Percentiles rank a stretch among this genome's conserved stretches.
These are phyloP conservation scores for Carpinus fangiana DNA, from an alignment of 306 rosid genomes.

Conservation along the genomic window DNA sequence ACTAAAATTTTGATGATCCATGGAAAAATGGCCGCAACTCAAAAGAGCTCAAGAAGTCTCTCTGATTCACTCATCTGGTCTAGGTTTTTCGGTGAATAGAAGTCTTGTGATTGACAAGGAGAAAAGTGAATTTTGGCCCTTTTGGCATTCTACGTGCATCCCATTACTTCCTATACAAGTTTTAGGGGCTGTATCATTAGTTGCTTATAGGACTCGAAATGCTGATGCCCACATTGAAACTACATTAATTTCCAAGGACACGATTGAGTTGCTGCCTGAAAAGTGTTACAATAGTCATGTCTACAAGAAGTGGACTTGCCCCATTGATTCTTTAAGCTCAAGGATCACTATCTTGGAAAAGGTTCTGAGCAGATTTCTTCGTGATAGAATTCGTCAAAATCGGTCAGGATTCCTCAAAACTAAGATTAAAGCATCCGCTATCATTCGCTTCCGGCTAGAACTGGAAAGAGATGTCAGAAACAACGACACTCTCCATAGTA, in stretches of 20 bases:
- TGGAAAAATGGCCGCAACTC: neutral
- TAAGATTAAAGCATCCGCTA: constrained; percentile 59
- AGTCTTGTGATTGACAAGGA: constrained; percentile 31
- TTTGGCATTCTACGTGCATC: constrained; percentile 56
- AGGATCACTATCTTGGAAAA: constrained; percentile 55
- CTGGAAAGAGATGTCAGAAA: constrained; percentile 53
- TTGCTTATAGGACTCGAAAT: constrained; percentile 68
- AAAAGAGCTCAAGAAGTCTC: constrained; percentile 68
- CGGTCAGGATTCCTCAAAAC: constrained; percentile 56
- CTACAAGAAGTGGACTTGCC: constrained; percentile 41
- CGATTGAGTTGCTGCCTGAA: constrained; percentile 75
- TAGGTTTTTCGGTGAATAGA: constrained; percentile 35
- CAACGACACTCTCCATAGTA: constrained; percentile 24
- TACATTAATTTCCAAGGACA: constrained; percentile 49
- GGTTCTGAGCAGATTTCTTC: constrained; percentile 53
- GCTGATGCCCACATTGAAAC: constrained; percentile 44
- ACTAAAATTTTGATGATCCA: neutral
- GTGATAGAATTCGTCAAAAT: constrained; percentile 46
- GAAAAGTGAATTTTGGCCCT: constrained; percentile 45
- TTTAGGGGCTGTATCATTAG: constrained; percentile 28
- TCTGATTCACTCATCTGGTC: constrained; percentile 52
- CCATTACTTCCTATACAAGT: constrained; percentile 67
- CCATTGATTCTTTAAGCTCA: constrained; percentile 58
- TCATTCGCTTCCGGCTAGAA: constrained; percentile 60
- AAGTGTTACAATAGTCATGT: constrained; percentile 59